These are phyloP conservation scores for Cystofilobasidium macerans DNA, from an alignment of 768 basidiomycete species.

Conservation along the genomic window DNA sequence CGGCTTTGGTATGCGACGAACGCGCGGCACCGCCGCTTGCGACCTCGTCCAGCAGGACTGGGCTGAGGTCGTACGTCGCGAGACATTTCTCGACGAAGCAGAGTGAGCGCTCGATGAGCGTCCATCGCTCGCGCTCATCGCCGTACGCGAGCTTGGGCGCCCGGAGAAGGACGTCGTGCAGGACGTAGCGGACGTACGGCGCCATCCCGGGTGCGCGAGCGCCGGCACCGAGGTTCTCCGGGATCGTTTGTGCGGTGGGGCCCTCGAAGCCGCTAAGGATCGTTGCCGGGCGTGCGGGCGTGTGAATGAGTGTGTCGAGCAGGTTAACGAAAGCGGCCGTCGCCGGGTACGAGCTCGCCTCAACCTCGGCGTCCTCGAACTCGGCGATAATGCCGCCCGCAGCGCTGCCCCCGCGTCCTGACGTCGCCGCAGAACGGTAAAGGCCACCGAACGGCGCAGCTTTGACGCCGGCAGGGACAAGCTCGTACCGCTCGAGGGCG, in stretches of 20 bases:
- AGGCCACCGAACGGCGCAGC: constrained; percentile 38
- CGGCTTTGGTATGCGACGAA: constrained; percentile 23
- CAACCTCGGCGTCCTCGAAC: constrained; percentile 71
- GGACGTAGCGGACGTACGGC: constrained; percentile 72
- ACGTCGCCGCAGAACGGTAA: constrained; percentile 42
- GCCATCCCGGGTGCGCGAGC: constrained; percentile 68
- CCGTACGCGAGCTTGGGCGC: constrained; percentile 64
- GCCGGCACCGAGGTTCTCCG: constrained; percentile 66
- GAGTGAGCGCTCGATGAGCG: constrained; percentile 70
- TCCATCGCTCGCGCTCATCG: constrained; percentile 67
- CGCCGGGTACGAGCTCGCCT: constrained; percentile 67
- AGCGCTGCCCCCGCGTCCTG: constrained; percentile 44
- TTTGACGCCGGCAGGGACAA: constrained; percentile 37
- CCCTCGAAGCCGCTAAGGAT: constrained; percentile 48
- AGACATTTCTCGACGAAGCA: constrained; percentile 74
- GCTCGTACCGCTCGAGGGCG: constrained; percentile 70
- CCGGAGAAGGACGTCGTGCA: constrained; percentile 77
- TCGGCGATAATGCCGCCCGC: constrained; percentile 66
- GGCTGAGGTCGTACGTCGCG: constrained; percentile 68
- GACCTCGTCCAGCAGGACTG: constrained; percentile 46
- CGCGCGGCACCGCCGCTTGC: constrained; percentile 19
- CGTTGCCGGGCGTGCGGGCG: constrained; percentile 49
- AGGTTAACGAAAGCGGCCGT: constrained; percentile 80
- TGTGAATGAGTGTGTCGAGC: constrained; percentile 70
- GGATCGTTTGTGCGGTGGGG: constrained; percentile 57